These are phyloP conservation scores for Thermoascus crustaceus DNA, from an alignment of 2,329 filamentous ascomycete genomes.

Conservation along the genomic window DNA sequence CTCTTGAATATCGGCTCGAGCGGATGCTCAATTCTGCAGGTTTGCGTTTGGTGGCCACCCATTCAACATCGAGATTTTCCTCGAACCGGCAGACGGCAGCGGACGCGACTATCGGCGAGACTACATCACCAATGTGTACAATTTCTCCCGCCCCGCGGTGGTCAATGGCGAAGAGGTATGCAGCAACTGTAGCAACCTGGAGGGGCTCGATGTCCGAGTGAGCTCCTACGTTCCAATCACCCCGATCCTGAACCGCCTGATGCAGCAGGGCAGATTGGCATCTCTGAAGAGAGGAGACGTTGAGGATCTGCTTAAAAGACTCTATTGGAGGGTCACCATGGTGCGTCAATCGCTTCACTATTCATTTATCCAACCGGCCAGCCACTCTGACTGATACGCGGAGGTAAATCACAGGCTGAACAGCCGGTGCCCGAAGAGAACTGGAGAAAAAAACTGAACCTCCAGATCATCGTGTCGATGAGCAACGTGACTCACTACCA, in stretches of 20 bases:
- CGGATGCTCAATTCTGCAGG: conserved; percentile 21
- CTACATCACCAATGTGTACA: neutral
- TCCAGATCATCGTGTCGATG: no score
- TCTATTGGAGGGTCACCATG: neutral
- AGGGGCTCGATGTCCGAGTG: neutral
- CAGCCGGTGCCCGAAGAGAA: no score
- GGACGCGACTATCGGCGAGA: neutral
- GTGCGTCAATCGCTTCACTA: neutral
- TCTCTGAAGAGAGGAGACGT: neutral
- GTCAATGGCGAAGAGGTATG: neutral
- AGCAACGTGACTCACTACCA: no score
- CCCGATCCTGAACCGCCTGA: neutral
- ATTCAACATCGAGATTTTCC: neutral
- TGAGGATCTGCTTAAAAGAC: neutral
- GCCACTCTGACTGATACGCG: no score
- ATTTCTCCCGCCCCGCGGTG: neutral
- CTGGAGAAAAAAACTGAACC: no score
- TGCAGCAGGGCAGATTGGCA: neutral
- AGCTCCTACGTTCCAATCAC: neutral
- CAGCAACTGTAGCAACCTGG: neutral
- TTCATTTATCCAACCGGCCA: neutral
- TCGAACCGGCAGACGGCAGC: neutral
- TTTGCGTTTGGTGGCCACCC: neutral
- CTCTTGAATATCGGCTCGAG: conserved; percentile 25
- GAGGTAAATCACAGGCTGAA: no score